phyloP scores from a whole-genome alignment of 352 stramenopile species.

The Thalassiosira hispida region DNA sequence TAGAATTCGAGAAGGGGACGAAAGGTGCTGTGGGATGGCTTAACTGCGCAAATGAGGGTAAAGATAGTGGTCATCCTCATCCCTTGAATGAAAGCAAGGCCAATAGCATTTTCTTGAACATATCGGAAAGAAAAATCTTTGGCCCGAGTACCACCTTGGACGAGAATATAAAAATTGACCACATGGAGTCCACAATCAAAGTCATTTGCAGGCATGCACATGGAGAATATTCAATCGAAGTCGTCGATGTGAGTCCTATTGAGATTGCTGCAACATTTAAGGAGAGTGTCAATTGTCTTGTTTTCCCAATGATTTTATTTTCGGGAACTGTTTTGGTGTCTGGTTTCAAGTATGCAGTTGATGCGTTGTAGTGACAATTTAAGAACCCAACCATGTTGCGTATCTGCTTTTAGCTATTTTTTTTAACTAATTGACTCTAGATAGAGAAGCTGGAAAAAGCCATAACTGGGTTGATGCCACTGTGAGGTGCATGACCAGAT shows the following conservation, averaged over 20 bases:
- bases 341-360: conserved; percentile 1
- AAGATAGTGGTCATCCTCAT: neutral
- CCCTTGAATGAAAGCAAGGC: neutral
- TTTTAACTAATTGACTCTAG: no score
- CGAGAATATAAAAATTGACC: neutral
- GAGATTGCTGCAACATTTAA: neutral
- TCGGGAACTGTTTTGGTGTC: neutral
- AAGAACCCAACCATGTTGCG: no score
- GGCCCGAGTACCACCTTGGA: neutral
- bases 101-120: neutral
- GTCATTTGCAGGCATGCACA: neutral
- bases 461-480: no score
- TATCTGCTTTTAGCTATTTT: no score
- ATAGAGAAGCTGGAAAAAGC: no score
- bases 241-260: neutral
- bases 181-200: neutral
- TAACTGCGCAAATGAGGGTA: neutral
- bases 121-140: neutral
- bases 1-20: neutral
- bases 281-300: neutral
- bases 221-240: neutral
- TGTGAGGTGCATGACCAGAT: no score
- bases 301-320: conserved; percentile 1
- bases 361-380: no score
- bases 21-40: neutral